Evolutionary conservation across 2,329 filamentous ascomycete genomes (phyloP).

Genomic region (Talaromyces sp.): DNA sequence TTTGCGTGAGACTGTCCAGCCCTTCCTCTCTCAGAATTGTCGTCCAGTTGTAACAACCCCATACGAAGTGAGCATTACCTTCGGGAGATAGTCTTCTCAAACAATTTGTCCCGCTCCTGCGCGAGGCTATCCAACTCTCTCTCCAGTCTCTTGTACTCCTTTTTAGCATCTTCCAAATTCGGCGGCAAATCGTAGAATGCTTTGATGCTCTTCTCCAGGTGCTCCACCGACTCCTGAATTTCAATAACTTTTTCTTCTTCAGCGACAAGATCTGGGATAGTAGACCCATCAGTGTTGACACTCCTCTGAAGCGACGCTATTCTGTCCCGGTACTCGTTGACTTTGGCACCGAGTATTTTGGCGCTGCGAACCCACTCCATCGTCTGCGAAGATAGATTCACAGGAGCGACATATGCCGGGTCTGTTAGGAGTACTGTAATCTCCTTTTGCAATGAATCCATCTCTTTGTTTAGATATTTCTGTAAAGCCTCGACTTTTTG

Average conservation of each 20-base stretch:
- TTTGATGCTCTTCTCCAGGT: constrained; percentile 61
- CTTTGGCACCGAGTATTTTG: constrained; percentile 60
- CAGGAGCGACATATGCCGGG: constrained; percentile 47
- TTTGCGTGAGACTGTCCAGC: constrained; percentile 55
- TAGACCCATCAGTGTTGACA: constrained; percentile 22
- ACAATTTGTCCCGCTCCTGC: constrained; percentile 63
- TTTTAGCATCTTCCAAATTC: constrained; percentile 62
- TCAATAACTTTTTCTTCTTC: constrained; percentile 56
- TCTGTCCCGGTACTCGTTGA: constrained; percentile 62
- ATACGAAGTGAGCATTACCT: background rate
- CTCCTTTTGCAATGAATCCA: constrained; percentile 28
- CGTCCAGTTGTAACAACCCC: background rate
- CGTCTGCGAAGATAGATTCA: constrained; percentile 64
- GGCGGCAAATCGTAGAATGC: constrained; percentile 69
- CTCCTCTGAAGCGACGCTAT: constrained; percentile 39
- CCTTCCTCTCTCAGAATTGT: constrained; percentile 45
- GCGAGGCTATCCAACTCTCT: constrained; percentile 58
- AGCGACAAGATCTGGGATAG: constrained; percentile 48
- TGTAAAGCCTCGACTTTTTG: constrained; percentile 54
- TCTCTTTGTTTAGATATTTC: constrained; percentile 50
- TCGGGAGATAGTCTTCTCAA: constrained; percentile 60
- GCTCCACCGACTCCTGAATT: constrained; percentile 57
- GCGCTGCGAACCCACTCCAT: constrained; percentile 66
- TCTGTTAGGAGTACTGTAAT: constrained; percentile 28
- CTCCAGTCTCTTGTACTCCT: constrained; percentile 64